A percentile compares a stretch with the other conserved stretches of the same genome.
These are phyloP conservation scores for Boletus vermiculosoides DNA, from an alignment of 768 basidiomycete genomes.

Conservation along the genomic window DNA sequence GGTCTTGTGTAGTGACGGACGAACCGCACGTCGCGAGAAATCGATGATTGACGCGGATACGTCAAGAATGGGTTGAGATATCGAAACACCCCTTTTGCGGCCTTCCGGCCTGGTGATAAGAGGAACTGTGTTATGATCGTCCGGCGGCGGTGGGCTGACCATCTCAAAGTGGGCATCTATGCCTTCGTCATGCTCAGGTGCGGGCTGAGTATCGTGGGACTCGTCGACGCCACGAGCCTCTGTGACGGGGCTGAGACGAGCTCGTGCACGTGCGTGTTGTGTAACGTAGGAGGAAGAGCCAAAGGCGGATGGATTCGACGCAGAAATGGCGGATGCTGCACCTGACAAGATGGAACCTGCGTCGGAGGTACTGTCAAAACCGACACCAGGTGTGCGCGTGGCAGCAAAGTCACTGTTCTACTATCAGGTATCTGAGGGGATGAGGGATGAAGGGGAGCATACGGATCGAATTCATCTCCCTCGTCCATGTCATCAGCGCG, in stretches of 20 bases:
- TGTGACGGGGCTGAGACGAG: conserved; percentile 63
- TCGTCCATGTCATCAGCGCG: conserved; percentile 56
- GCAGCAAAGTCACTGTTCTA: conserved; percentile 65
- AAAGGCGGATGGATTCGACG: conserved; percentile 53
- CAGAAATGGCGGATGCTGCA: conserved; percentile 47
- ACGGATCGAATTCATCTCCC: conserved; percentile 81
- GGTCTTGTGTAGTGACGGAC: conserved; percentile 38
- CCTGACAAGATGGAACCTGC: conserved; percentile 57
- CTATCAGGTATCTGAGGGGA: not conserved
- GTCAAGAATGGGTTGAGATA: conserved; percentile 25
- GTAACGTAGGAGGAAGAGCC: conserved; percentile 46
- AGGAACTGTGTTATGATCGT: conserved; percentile 19
- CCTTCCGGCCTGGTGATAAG: conserved; percentile 23
- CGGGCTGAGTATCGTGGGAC: conserved; percentile 24
- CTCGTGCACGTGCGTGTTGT: conserved; percentile 36
- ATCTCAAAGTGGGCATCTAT: conserved; percentile 55
- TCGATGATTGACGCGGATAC: conserved; percentile 29
- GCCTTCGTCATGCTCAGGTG: conserved; percentile 21
- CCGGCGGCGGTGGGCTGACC: conserved; percentile 41
- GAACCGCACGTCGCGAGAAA: conserved; percentile 55
- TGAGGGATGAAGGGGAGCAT: conserved; percentile 29
- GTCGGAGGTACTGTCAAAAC: conserved; percentile 66
- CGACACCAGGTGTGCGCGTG: conserved; percentile 45
- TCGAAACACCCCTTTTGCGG: conserved; percentile 31
- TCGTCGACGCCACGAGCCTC: conserved; percentile 44